A percentile compares a stretch with the other conserved stretches of the same genome.
These are phyloP conservation scores for Moricandia arvensis DNA, from an alignment of 345 rosid species.

Conservation along the genomic window DNA sequence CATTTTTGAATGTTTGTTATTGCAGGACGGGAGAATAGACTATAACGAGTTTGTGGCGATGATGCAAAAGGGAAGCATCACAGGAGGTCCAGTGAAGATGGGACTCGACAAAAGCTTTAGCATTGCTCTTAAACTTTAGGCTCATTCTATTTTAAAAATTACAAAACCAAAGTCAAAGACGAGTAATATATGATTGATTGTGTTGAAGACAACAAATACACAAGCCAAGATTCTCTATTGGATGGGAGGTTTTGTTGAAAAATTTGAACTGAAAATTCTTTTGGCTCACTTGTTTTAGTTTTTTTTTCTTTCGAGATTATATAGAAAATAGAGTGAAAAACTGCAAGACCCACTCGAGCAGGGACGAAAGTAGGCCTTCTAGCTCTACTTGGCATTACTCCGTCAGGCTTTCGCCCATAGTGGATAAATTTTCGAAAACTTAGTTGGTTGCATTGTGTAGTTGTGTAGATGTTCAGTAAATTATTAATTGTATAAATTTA, in stretches of 20 bases:
- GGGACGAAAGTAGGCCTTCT: too few species aligned
- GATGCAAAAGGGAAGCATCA: constrained; percentile 67
- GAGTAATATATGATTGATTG: constrained; percentile 12
- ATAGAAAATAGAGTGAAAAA: too few species aligned
- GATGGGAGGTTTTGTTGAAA: constrained; percentile 19
- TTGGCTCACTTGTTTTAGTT: too few species aligned
- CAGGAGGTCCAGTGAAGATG: constrained; percentile 38
- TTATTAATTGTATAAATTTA: too few species aligned
- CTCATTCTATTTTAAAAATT: too few species aligned
- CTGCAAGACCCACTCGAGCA: too few species aligned
- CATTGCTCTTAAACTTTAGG: constrained; percentile 44
- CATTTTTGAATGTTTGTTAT: neutral
- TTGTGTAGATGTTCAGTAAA: too few species aligned
- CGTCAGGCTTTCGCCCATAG: too few species aligned
- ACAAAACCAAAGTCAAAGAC: constrained; percentile 19
- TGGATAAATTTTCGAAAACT: constrained; percentile 5
- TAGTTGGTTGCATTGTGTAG: neutral
- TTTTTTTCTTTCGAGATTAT: too few species aligned
- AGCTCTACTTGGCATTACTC: too few species aligned
- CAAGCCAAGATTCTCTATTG: constrained; percentile 10
- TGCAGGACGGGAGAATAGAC: constrained; percentile 79
- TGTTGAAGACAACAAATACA: constrained; percentile 25
- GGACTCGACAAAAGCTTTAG: constrained; percentile 53
- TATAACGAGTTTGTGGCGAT: constrained; percentile 84
- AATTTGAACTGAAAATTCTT: too few species aligned